A percentile compares a stretch with the other conserved stretches of the same genome.
phyloP scores from a whole-genome alignment of 441 rosid species.

The Euphorbia schlechtendalii region DNA sequence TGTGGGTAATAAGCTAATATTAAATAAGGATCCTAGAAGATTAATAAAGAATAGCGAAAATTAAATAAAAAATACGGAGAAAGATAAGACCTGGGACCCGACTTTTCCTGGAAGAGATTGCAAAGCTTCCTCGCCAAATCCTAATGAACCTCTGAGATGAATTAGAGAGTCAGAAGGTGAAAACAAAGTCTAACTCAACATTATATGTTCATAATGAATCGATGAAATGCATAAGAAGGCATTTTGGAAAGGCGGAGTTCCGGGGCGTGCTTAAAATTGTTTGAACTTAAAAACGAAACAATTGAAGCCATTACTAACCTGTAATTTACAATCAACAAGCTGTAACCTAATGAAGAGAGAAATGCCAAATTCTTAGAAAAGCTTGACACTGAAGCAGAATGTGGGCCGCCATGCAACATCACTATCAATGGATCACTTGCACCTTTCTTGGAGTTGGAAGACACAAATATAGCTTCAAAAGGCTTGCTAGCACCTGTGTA shows the following conservation, averaged over 20 bases:
- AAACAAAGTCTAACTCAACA: no score
- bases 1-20: slow-evolving; percentile 25
- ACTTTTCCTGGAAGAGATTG: slow-evolving; percentile 86
- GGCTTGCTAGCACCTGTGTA: slow-evolving; percentile 64
- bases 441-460: slow-evolving; percentile 42
- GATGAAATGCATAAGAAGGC: no score
- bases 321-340: slow-evolving; percentile 76
- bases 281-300: no score
- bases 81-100: slow-evolving; percentile 66
- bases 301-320: slow-evolving; percentile 38
- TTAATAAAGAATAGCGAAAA: not conserved
- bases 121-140: slow-evolving; percentile 95
- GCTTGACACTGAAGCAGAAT: slow-evolving; percentile 48
- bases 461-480: slow-evolving; percentile 71
- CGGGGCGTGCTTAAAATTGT: no score
- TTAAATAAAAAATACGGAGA: not conserved
- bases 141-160: slow-evolving; percentile 72
- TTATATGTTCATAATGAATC: not conserved
- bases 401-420: slow-evolving; percentile 92
- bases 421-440: slow-evolving; percentile 59
- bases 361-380: slow-evolving; percentile 61
- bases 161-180: not conserved
- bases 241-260: no score
- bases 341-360: slow-evolving; percentile 74
- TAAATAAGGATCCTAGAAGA: not conserved